These are phyloP conservation scores for Russula emetica DNA, from an alignment of 768 basidiomycete species.

Conservation along the genomic window DNA sequence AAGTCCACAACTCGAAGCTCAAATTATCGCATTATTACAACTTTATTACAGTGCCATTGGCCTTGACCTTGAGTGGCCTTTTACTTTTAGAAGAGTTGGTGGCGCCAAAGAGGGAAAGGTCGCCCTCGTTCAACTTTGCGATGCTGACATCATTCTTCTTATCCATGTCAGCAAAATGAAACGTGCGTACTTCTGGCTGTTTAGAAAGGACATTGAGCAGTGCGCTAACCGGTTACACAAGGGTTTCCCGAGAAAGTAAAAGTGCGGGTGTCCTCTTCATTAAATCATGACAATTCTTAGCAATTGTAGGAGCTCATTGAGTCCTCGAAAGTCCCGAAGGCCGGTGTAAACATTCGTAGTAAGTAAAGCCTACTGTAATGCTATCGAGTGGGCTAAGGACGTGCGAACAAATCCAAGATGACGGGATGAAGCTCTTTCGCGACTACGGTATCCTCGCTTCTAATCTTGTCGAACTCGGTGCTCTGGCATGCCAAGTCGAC, in stretches of 20 bases:
- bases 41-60: conserved; percentile 42
- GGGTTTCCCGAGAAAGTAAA: conserved; percentile 44
- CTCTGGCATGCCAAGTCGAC: conserved; percentile 42
- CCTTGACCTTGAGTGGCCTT: conserved; percentile 51
- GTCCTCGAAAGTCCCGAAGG: conserved; percentile 39
- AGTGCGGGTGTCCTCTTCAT: conserved; percentile 30
- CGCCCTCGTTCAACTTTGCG: conserved; percentile 46
- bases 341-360: conserved; percentile 49
- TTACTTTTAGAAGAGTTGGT: conserved; percentile 34
- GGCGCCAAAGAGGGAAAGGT: conserved; percentile 35
- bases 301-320: conserved; percentile 44
- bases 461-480: conserved; percentile 46
- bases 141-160: conserved; percentile 42
- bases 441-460: conserved; percentile 44
- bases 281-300: not conserved
- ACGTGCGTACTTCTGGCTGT: conserved; percentile 32
- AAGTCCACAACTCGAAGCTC: conserved; percentile 21
- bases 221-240: conserved; percentile 25
- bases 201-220: not conserved
- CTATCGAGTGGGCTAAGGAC: not conserved
- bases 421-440: conserved; percentile 45
- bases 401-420: conserved; percentile 34
- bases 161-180: conserved; percentile 49
- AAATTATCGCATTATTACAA: not conserved
- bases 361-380: conserved; percentile 24